Conservation (phyloP, 106 monocot genomes). For the Hemerocallis citrina region DNA sequence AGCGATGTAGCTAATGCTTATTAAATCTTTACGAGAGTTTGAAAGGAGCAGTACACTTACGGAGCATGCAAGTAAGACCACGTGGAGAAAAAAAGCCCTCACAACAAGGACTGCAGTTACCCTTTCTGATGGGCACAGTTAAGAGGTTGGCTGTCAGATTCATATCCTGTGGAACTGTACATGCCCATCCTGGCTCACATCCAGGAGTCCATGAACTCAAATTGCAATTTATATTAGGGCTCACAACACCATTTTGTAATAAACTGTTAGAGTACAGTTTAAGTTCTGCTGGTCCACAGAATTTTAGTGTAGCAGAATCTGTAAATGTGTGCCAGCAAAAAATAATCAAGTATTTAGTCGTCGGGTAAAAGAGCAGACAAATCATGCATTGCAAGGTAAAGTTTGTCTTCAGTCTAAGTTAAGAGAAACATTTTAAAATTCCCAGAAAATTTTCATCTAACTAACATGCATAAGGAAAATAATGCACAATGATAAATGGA, state of each 20-base stretch:
- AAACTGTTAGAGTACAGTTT: constrained; percentile 39
- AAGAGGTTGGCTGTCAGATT: constrained; percentile 11
- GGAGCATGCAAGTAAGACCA: constrained; percentile 80
- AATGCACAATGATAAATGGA: too few species aligned
- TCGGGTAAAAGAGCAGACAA: background rate
- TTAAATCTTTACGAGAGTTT: background rate
- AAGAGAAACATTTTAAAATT: too few species aligned
- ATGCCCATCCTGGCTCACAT: constrained; percentile 79
- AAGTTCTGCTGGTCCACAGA: constrained; percentile 43
- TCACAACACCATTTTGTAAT: constrained; percentile 13
- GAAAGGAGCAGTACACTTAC: constrained; percentile 23
- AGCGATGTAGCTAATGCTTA: background rate
- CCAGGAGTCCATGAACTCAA: constrained; percentile 49
- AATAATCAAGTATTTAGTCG: background rate
- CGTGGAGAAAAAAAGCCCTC: constrained; percentile 66
- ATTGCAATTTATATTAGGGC: constrained; percentile 55
- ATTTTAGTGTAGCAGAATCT: constrained; percentile 28
- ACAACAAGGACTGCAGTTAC: constrained; percentile 45
- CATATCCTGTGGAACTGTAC: constrained; percentile 18
- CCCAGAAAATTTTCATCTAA: too few species aligned
- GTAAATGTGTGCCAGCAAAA: background rate
- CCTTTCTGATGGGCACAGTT: constrained; percentile 24
- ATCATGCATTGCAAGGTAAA: background rate
- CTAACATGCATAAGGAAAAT: too few species aligned
- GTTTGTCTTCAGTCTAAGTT: background rate